Evolutionary conservation across 768 basidiomycete species (phyloP), one percentile per base, ranked within the genome.

Genomic region (Holtermanniella nyarrowii): DNA sequence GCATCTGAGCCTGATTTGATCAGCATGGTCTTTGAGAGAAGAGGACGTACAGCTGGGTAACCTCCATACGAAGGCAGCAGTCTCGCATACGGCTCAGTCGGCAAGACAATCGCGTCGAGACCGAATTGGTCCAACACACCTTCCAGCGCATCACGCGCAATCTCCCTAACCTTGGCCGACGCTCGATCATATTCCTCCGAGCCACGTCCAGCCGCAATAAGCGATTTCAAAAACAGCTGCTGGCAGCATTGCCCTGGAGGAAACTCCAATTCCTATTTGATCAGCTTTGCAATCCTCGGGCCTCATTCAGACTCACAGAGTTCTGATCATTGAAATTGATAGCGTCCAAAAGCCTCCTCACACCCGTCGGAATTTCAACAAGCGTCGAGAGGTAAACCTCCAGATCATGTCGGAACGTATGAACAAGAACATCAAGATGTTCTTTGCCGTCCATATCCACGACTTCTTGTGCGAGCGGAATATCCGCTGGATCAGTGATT

Each of bases 231-330:
- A 14, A 62, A 49, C 12, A 43, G 54, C 39, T 67, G 43, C 45
- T 67, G 65, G 40, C 65, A 67, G 50, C 65, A 67, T 49, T 62
- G 56, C 40, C 55, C 53, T 2, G 62, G 60, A 7, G 58, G 49
- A 14, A 67, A 54, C 43, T 67, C 65, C 41, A 60, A 18, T 24
- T 48, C 55, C n/a, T 43, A n/a, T n/a, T n/a, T n/a, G n/a, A n/a
- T n/a, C n/a, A n/a, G n/a, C n/a, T n/a, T n/a, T n/a, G n/a, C n/a
- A n/a, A n/a, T n/a, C n/a, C n/a, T n/a, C n/a, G n/a, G n/a, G n/a
- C n/a, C n/a, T n/a, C n/a, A n/a, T n/a, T n/a, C n/a, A n/a, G n/a
- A 23, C 48, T 31, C 41, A 51, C 40, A 2, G 60, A 55, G 26
- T 64, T 24, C 7, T 50, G 50, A 31, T 67, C 65, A 44, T 67